Evolutionary conservation across 495 filamentous ascomycete species (phyloP), one percentile per base, ranked within the genome.

Genomic region (Trichoderma reesei): DNA sequence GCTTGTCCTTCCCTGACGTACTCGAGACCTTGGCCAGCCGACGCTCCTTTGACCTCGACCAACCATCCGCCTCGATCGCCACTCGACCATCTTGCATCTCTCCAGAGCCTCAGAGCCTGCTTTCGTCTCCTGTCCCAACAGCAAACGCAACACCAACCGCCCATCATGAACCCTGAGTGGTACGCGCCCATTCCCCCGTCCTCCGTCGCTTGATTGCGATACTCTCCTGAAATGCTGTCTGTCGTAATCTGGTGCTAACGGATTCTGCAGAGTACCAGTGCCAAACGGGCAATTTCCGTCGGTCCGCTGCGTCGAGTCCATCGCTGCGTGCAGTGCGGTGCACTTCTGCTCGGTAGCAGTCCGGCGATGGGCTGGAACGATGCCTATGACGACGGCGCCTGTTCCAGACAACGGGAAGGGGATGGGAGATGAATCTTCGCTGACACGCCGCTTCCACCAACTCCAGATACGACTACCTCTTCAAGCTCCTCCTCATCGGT

Each of bases 401-500:
- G 44, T 48, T 48, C 14, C 44, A 9, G 14, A n/a, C 41, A 44
- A 44, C 26, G 26, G 26, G 26, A 39, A 39, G 38, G 20, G 44
- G 44, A 48, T 16, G 20, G 20, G n/a, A 16, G 16, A 48, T 48
- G 38, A 39, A 26, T 26, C 26, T 26, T 26, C 41, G 44, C 44
- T 48, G n/a, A 48, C 31, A 11, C 51, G 31, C 10, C 51, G 20
- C 51, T 56, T 33, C 34, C 18, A 10, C 26, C 51, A 8, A 36
- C 8, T 31, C 51, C 75, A 97, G 94, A 96, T 98, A 98, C 87
- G 94, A 98, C 75, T 98, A 98, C 76, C 91, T 98, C 71, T 98
- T 98, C 85, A 98, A 98, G 86, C 92, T 98, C 65, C 92, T 98
- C 74, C 90, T 98, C 80, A 98, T 98, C 85, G 94, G 94, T 79